These are phyloP conservation scores for Blastobotrys mokoenaii DNA, from an alignment of 805 yeast genomes.

Conservation along the genomic window DNA sequence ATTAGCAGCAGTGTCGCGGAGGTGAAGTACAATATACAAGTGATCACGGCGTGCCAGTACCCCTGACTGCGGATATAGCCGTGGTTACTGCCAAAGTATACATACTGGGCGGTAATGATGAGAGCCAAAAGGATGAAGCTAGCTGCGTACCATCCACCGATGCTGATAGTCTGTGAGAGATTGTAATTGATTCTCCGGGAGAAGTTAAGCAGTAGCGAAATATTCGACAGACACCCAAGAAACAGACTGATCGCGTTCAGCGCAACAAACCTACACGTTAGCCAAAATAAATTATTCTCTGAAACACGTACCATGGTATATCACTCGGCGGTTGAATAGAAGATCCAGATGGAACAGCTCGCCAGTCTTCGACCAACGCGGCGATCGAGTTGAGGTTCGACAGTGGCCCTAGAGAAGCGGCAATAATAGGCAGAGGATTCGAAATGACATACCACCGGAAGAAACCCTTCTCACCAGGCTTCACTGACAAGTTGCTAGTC, in stretches of 20 bases:
- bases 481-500: neutral
- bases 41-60: slow-evolving; percentile 69
- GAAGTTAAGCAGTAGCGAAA: slow-evolving; percentile 63
- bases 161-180: slow-evolving; percentile 54
- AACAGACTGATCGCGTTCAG: slow-evolving; percentile 57
- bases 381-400: slow-evolving; percentile 67
- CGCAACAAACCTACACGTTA: slow-evolving; percentile 34
- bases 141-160: slow-evolving; percentile 58
- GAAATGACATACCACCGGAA: slow-evolving; percentile 57
- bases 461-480: slow-evolving; percentile 10
- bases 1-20: slow-evolving; percentile 46
- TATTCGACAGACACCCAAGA: slow-evolving; percentile 60
- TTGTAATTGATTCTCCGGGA: slow-evolving; percentile 44
- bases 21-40: slow-evolving; percentile 50
- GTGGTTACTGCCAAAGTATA: slow-evolving; percentile 23
- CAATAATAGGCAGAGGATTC: slow-evolving; percentile 62
- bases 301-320: neutral
- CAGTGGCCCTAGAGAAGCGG: slow-evolving; percentile 74
- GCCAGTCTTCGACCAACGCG: slow-evolving; percentile 66
- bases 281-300: slow-evolving; percentile 27
- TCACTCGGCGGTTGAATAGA: slow-evolving; percentile 37
- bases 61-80: slow-evolving; percentile 42
- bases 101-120: slow-evolving; percentile 33
- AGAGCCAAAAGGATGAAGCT: slow-evolving; percentile 43
- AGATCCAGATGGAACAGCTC: slow-evolving; percentile 36